Percentiles rank a stretch among this genome's conserved stretches.
Conservation (phyloP, 2,329 filamentous ascomycete species). For the Talaromyces albobiverticillius region DNA sequence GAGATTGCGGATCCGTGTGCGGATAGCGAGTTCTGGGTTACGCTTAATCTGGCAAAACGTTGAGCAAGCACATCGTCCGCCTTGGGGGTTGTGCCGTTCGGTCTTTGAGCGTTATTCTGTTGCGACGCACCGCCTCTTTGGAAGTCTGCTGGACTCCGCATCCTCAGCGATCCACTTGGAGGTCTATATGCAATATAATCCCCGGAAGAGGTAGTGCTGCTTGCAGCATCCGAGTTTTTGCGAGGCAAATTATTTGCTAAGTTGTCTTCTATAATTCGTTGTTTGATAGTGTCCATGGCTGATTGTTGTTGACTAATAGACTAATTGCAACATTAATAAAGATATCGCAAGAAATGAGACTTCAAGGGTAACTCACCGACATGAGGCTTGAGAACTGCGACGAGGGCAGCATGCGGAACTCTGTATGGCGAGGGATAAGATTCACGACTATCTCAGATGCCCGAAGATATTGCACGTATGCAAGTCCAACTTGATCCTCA, state of each 20-base stretch:
- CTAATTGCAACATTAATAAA: conserved; percentile 18
- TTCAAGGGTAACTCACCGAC: conserved; percentile 30
- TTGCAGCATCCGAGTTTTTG: conserved; percentile 16
- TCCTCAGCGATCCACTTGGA: conserved; percentile 25
- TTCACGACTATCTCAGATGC: conserved; percentile 77
- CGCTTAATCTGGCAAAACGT: conserved; percentile 40
- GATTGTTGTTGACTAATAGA: conserved; percentile 40
- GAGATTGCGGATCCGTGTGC: conserved; percentile 14
- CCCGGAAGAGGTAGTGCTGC: conserved; percentile 19
- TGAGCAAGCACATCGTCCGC: conserved; percentile 37
- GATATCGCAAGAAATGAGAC: neutral
- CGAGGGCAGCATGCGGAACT: conserved; percentile 64
- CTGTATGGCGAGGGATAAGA: conserved; percentile 70
- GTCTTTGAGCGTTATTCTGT: conserved; percentile 22
- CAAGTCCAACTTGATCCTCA: conserved; percentile 58
- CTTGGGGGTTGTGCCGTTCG: conserved; percentile 17
- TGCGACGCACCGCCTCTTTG: conserved; percentile 26
- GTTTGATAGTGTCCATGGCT: conserved; percentile 41
- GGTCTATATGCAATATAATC: conserved; percentile 16
- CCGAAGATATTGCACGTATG: conserved; percentile 79
- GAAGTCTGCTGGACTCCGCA: conserved; percentile 41
- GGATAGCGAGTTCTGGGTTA: conserved; percentile 20
- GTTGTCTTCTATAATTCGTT: conserved; percentile 39
- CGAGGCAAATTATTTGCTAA: conserved; percentile 28
- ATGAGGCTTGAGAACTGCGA: conserved; percentile 52